phyloP scores from a whole-genome alignment of 139 green algal species.

The Coelastrella sp. region DNA sequence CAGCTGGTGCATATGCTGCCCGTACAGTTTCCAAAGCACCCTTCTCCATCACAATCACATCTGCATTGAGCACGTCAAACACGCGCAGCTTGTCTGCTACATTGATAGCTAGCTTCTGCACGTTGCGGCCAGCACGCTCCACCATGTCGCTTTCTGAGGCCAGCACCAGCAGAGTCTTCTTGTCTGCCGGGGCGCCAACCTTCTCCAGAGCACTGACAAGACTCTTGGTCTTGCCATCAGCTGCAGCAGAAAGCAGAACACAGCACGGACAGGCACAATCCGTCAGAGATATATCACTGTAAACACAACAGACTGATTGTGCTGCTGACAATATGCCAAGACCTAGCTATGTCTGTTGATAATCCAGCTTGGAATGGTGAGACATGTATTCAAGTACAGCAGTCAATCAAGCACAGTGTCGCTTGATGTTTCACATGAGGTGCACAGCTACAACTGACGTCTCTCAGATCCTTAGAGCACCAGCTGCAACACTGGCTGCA shows the following conservation, averaged over 20 bases:
- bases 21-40: constrained; percentile 71
- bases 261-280: not conserved
- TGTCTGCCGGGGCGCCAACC: constrained; percentile 71
- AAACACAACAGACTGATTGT: too few relatives aligned
- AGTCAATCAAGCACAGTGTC: not conserved
- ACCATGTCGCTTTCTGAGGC: constrained; percentile 74
- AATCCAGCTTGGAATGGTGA: too few relatives aligned
- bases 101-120: constrained; percentile 78
- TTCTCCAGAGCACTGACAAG: constrained; percentile 79
- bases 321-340: too few relatives aligned
- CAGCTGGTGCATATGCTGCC: constrained; percentile 20
- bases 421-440: not conserved
- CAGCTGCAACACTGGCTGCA: too few relatives aligned
- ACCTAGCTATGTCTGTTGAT: too few relatives aligned
- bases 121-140: constrained; percentile 73
- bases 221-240: constrained; percentile 89
- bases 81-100: constrained; percentile 65
- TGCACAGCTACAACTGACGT: too few relatives aligned
- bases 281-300: too few relatives aligned
- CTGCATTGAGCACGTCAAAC: constrained; percentile 94
- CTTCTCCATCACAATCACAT: constrained; percentile 94
- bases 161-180: constrained; percentile 84
- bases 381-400: too few relatives aligned
- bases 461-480: too few relatives aligned
- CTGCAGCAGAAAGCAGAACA: constrained; percentile 45